Percentiles rank a stretch among this genome's conserved stretches.
Evolutionary conservation across 2,329 filamentous ascomycete species (phyloP).

Genomic region (Sphaerulina populicola): DNA sequence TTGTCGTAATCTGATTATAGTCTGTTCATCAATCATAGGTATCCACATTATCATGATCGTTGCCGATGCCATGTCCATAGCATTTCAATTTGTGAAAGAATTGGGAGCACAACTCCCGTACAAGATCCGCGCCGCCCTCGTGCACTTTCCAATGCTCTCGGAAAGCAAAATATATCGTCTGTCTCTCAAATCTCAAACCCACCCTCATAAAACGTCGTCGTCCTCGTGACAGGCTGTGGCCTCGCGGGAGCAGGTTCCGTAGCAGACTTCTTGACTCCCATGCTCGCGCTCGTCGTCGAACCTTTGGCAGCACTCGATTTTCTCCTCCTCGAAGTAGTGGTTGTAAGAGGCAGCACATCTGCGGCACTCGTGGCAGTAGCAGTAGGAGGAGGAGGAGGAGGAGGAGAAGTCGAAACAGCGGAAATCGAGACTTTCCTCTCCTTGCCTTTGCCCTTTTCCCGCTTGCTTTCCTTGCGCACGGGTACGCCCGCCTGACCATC

Average conservation of each 20-base stretch:
- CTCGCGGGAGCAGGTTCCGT: not conserved
- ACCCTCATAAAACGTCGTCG: conserved; percentile 5
- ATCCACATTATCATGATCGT: too few species aligned
- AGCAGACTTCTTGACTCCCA: conserved; percentile 4
- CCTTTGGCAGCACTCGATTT: conserved; percentile 4
- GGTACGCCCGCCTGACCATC: conserved; percentile 55
- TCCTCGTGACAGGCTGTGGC: not conserved
- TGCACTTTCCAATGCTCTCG: too few species aligned
- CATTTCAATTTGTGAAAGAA: too few species aligned
- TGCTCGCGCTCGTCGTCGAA: not conserved
- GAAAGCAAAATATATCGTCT: too few species aligned
- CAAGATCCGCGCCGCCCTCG: too few species aligned
- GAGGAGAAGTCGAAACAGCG: not conserved
- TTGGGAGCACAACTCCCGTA: too few species aligned
- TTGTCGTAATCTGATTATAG: too few species aligned
- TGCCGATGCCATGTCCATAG: too few species aligned
- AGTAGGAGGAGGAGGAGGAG: too few species aligned
- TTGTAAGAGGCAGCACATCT: not conserved
- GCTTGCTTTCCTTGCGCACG: conserved; percentile 15
- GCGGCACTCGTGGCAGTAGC: not conserved
- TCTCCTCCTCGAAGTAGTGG: not conserved
- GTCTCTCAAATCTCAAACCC: not conserved
- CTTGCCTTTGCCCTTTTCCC: not conserved
- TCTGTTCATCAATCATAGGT: too few species aligned
- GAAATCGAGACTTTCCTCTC: conserved; percentile 1